A percentile compares a stretch with the other conserved stretches of the same genome.
Conservation (phyloP, 352 stramenopile species). For the Thalassiosira hispida region DNA sequence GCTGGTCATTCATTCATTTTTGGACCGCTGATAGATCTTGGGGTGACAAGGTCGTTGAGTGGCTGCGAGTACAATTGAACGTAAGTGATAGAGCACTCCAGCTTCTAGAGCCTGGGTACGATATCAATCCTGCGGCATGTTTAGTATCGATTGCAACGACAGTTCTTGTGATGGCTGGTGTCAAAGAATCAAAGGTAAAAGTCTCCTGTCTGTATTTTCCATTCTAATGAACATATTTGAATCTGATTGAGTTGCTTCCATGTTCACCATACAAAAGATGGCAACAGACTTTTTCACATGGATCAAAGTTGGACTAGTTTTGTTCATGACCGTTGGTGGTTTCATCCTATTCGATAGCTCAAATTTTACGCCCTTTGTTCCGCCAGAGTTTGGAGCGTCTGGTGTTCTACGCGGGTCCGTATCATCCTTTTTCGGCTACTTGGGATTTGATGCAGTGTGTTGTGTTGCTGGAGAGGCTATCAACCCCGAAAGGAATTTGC, state of each 20-base stretch:
- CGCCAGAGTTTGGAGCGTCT: conserved; percentile 63
- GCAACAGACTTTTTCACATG: conserved; percentile 89
- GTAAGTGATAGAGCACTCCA: conserved; percentile 25
- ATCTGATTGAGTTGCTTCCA: no score
- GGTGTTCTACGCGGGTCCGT: conserved; percentile 89
- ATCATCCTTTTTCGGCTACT: conserved; percentile 95
- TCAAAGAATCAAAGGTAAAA: conserved; percentile 84
- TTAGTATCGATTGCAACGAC: conserved; percentile 86
- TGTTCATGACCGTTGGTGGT: conserved; percentile 91
- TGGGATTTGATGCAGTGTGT: conserved; percentile 97
- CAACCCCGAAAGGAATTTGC: conserved; percentile 87
- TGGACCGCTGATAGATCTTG: conserved; percentile 65
- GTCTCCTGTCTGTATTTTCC: background rate
- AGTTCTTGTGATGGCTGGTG: conserved; percentile 85
- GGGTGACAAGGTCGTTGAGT: conserved; percentile 89
- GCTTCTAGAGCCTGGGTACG: conserved; percentile 58
- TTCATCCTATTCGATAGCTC: conserved; percentile 86
- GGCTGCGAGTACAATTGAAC: conserved; percentile 49
- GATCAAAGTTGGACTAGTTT: conserved; percentile 86
- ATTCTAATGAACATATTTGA: background rate
- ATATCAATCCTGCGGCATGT: conserved; percentile 70
- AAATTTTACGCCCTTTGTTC: conserved; percentile 90
- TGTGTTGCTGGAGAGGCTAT: conserved; percentile 89
- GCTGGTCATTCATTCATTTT: conserved; percentile 8
- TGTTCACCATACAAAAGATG: conserved; percentile 77